Conservation (phyloP, 2,329 filamentous ascomycete species). For the Fusarium gaditjirri region DNA sequence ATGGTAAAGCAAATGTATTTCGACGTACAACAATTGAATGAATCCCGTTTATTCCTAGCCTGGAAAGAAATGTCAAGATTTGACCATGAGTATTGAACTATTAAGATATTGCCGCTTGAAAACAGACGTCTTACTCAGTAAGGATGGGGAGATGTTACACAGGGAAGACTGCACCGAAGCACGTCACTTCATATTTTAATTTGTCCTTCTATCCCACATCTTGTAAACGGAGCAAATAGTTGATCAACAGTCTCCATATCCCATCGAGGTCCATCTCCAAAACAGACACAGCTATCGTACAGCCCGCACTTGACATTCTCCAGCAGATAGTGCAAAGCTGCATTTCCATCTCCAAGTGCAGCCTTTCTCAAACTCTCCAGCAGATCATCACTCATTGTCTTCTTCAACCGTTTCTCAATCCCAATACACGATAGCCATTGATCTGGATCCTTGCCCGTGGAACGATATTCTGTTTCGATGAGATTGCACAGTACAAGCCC, state of each 20-base stretch:
- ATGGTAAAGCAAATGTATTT: no score
- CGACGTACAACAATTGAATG: no score
- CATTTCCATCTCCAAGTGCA: neutral
- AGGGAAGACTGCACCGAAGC: no score
- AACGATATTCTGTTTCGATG: conserved; percentile 2
- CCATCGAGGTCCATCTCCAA: conserved; percentile 17
- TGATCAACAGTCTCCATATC: neutral
- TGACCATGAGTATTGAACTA: no score
- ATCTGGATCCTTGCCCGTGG: neutral
- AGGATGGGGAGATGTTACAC: rapidly evolving
- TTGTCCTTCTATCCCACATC: rapidly evolving
- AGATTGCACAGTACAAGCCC: conserved; percentile 6
- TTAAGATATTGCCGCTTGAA: rapidly evolving
- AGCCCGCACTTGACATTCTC: neutral
- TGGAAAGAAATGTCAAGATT: no score
- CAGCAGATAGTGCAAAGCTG: rapidly evolving
- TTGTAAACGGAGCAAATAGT: neutral
- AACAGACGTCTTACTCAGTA: rapidly evolving
- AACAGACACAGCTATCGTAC: conserved; percentile 1
- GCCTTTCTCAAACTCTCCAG: rapidly evolving
- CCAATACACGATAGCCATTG: conserved; percentile 9
- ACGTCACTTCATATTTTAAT: no score
- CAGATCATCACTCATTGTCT: rapidly evolving
- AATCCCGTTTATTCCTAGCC: no score
- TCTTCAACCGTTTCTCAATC: neutral